These are phyloP conservation scores for Rubus idaeus DNA, from an alignment of 306 rosid species.

Conservation along the genomic window DNA sequence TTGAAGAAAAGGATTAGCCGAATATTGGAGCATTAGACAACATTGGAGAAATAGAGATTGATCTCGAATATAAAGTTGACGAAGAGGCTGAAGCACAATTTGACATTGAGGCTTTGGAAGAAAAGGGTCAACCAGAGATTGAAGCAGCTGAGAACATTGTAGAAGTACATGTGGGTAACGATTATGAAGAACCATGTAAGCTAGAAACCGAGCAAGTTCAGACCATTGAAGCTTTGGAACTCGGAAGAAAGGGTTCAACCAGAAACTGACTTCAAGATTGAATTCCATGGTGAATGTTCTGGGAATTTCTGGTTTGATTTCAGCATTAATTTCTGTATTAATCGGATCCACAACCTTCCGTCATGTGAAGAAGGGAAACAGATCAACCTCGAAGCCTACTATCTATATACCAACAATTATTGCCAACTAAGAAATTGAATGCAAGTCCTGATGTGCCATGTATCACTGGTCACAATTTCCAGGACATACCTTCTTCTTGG, in stretches of 20 bases:
- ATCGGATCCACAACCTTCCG: conserved; percentile 38
- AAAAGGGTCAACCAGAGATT: no score
- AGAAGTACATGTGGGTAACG: no score
- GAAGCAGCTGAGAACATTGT: no score
- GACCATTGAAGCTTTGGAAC: neutral
- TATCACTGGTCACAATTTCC: conserved; percentile 20
- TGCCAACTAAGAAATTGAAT: conserved; percentile 28
- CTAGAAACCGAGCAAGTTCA: no score
- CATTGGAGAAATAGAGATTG: neutral
- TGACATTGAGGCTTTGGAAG: no score
- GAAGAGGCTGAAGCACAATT: neutral
- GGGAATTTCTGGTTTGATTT: conserved; percentile 32
- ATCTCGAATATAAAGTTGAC: neutral
- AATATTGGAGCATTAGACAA: neutral
- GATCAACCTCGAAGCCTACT: conserved; percentile 16
- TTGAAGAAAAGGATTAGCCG: no score
- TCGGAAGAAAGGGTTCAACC: conserved; percentile 13
- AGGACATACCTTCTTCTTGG: conserved; percentile 37
- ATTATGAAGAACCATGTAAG: no score
- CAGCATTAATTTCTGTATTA: conserved; percentile 12
- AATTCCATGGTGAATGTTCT: conserved; percentile 16
- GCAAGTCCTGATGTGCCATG: conserved; percentile 7
- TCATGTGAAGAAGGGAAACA: conserved; percentile 33
- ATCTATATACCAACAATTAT: conserved; percentile 11
- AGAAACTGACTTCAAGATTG: neutral